Conservation (phyloP, 148 eudicot species). For the Camellia japonica region DNA sequence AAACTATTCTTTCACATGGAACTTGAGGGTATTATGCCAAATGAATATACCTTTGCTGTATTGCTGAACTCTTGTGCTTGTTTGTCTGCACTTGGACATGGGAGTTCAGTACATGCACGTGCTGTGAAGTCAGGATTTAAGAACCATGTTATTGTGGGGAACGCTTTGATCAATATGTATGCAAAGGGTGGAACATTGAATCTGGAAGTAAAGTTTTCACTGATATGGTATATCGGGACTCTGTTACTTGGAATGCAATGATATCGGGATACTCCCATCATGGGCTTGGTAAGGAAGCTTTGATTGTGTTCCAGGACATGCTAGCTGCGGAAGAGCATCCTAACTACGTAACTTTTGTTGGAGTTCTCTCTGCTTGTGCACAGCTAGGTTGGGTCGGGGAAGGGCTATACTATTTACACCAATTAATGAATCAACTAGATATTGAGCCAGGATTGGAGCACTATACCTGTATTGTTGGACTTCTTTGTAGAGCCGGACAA, state of each 20-base stretch:
- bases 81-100: conserved; percentile 40
- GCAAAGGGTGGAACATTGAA: conserved; percentile 34
- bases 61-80: conserved; percentile 44
- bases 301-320: conserved; percentile 39
- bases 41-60: conserved; percentile 45
- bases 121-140: conserved; percentile 37
- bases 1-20: conserved; percentile 41
- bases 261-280: conserved; percentile 44
- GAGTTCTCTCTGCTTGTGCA: conserved; percentile 51
- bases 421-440: conserved; percentile 31
- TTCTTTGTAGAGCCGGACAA: conserved; percentile 40
- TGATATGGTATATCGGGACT: conserved; percentile 26
- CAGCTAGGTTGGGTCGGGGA: conserved; percentile 41
- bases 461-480: conserved; percentile 49
- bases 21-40: conserved; percentile 30
- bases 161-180: conserved; percentile 40
- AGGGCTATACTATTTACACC: conserved; percentile 41
- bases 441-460: conserved; percentile 53
- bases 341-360: conserved; percentile 43
- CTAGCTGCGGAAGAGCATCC: conserved; percentile 31
- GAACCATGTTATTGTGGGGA: conserved; percentile 31
- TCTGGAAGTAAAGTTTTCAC: conserved; percentile 31
- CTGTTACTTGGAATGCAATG: conserved; percentile 40
- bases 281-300: conserved; percentile 47
- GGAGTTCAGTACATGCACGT: conserved; percentile 38